A percentile compares a stretch with the other conserved stretches of the same genome.
phyloP scores from a whole-genome alignment of 2,329 filamentous ascomycete genomes.

The Alternaria viburni region DNA sequence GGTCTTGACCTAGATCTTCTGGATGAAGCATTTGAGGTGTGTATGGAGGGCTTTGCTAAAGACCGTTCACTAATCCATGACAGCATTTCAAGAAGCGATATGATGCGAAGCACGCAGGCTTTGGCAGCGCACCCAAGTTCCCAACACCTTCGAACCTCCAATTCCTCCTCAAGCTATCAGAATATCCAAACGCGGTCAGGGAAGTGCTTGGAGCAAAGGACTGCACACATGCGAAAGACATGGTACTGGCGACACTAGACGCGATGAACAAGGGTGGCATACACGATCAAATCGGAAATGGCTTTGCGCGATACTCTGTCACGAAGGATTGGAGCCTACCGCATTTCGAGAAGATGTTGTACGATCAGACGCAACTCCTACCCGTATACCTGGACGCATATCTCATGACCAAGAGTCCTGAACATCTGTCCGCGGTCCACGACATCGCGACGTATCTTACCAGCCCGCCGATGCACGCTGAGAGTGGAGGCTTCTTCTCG shows the following conservation, averaged over 20 bases:
- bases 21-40: conserved; percentile 79
- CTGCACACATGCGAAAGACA: conserved; percentile 73
- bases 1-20: conserved; percentile 87
- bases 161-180: conserved; percentile 77
- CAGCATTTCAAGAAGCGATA: conserved; percentile 35
- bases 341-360: conserved; percentile 97
- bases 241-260: conserved; percentile 81
- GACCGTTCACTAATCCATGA: neutral
- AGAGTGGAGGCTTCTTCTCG: conserved; percentile 78
- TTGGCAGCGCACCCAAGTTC: conserved; percentile 80
- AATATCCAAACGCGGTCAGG: conserved; percentile 73
- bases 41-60: conserved; percentile 50
- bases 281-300: conserved; percentile 77
- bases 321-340: conserved; percentile 92
- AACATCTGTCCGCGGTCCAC: conserved; percentile 78
- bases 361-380: conserved; percentile 87
- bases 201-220: conserved; percentile 89
- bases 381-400: conserved; percentile 87
- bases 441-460: conserved; percentile 89
- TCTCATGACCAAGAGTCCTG: conserved; percentile 68
- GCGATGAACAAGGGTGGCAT: conserved; percentile 77
- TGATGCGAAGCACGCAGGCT: conserved; percentile 60
- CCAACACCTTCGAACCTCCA: conserved; percentile 84
- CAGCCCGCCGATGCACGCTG: conserved; percentile 68
- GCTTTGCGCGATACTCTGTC: conserved; percentile 85